Conservation (phyloP, 75 land plant genomes). For the Ceratopteris richardii region DNA sequence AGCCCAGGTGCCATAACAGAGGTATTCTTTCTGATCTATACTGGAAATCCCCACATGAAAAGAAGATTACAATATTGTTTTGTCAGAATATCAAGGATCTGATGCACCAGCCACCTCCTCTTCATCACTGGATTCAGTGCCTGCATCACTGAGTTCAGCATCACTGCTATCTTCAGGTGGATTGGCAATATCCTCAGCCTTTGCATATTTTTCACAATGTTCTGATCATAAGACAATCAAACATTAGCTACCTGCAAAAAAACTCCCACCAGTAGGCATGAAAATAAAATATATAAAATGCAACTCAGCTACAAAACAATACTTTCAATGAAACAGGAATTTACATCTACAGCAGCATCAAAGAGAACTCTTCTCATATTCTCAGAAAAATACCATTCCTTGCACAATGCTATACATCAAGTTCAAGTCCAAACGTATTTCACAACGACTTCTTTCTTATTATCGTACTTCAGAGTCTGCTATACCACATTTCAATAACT, state of each 20-base stretch:
- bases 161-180: slow-evolving; percentile 40
- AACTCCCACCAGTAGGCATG: too few relatives aligned
- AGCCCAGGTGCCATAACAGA: not conserved
- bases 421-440: too few relatives aligned
- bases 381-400: too few relatives aligned
- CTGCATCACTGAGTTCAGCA: slow-evolving; percentile 35
- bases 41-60: not conserved
- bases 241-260: too few relatives aligned
- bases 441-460: too few relatives aligned
- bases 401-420: too few relatives aligned
- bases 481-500: too few relatives aligned
- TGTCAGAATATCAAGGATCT: slow-evolving; percentile 25
- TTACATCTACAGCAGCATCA: too few relatives aligned
- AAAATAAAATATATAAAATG: not conserved
- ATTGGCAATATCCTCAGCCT: slow-evolving; percentile 26
- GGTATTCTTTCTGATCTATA: not conserved
- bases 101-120: slow-evolving; percentile 50
- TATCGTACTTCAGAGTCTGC: too few relatives aligned
- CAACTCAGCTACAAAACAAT: not conserved
- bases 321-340: too few relatives aligned
- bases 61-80: not conserved
- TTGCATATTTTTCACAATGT: slow-evolving; percentile 50
- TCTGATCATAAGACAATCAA: slow-evolving; percentile 22
- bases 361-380: too few relatives aligned
- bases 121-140: slow-evolving; percentile 37